Percentiles rank a stretch among this genome's conserved stretches.
These are phyloP conservation scores for Morella rubra DNA, from an alignment of 306 rosid species.

Conservation along the genomic window DNA sequence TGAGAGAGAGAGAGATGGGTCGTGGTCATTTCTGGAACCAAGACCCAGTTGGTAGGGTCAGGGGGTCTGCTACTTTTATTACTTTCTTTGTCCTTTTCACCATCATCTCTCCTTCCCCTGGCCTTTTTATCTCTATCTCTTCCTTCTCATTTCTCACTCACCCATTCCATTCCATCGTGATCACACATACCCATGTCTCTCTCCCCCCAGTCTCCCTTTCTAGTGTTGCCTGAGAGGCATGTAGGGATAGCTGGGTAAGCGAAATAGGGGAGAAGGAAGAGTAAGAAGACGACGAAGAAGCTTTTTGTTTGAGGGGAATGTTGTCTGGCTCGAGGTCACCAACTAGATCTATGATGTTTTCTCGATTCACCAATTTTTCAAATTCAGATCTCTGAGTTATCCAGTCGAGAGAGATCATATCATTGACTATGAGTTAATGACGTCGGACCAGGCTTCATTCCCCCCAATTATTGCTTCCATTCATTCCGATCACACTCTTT, in stretches of 20 bases:
- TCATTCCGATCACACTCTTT: neutral
- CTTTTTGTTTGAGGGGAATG: conserved; percentile 53
- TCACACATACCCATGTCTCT: neutral
- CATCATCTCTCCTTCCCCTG: conserved; percentile 5
- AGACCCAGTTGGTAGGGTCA: conserved; percentile 43
- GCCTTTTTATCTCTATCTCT: conserved; percentile 38
- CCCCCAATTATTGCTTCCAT: conserved; percentile 56
- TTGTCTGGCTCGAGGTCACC: conserved; percentile 67
- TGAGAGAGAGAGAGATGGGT: conserved; percentile 17
- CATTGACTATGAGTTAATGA: conserved; percentile 23
- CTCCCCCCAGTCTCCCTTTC: conserved; percentile 4
- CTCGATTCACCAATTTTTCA: neutral
- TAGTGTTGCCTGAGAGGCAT: neutral
- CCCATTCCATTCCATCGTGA: conserved; percentile 2
- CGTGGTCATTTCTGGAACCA: conserved; percentile 43
- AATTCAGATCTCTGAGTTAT: conserved; percentile 7
- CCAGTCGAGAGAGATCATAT: conserved; percentile 15
- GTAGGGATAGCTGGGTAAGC: neutral
- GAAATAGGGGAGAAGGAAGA: conserved; percentile 6
- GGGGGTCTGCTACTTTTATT: conserved; percentile 27
- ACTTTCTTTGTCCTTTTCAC: conserved; percentile 40
- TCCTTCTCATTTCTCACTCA: conserved; percentile 22
- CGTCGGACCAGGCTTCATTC: conserved; percentile 80
- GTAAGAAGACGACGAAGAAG: conserved; percentile 15
- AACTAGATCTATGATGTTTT: conserved; percentile 30